Conservation (phyloP, 441 rosid genomes). For the Lepidium campestre region DNA sequence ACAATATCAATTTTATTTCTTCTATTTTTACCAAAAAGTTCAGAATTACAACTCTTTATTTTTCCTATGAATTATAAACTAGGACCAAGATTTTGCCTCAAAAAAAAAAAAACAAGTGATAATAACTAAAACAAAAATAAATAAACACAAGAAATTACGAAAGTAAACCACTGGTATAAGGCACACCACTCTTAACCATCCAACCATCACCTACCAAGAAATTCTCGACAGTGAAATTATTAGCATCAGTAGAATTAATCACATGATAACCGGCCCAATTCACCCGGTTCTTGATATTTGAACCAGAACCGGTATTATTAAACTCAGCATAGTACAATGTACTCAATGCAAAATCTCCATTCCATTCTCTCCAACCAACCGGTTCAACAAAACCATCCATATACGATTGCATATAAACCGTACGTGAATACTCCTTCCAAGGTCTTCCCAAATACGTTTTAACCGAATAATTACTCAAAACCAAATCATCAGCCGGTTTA, state of each 20-base stretch:
- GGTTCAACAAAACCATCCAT: constrained; percentile 50
- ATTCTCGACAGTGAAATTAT: constrained; percentile 48
- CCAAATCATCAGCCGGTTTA: constrained; percentile 49
- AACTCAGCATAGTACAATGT: constrained; percentile 70
- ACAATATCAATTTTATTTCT: too few species aligned
- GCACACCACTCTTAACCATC: constrained; percentile 72
- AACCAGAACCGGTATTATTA: constrained; percentile 60
- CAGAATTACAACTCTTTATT: not conserved
- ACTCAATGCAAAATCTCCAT: constrained; percentile 47
- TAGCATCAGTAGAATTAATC: constrained; percentile 42
- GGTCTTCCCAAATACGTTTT: constrained; percentile 74
- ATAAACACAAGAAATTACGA: constrained; percentile 5
- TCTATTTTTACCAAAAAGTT: not conserved
- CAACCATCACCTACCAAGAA: constrained; percentile 62
- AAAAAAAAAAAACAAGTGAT: not conserved
- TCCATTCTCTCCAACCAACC: constrained; percentile 75
- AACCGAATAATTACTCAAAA: constrained; percentile 32
- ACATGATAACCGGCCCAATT: constrained; percentile 62
- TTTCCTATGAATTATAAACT: not conserved
- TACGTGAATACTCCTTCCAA: constrained; percentile 73
- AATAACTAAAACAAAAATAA: not conserved
- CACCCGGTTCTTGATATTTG: constrained; percentile 35
- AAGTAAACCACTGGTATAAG: constrained; percentile 40
- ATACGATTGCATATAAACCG: constrained; percentile 54
- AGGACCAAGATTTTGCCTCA: not conserved